Percentiles rank a stretch among this genome's conserved stretches.
Conservation (phyloP, 2,329 filamentous ascomycete genomes). For the Pseudogymnoascus sp. region DNA sequence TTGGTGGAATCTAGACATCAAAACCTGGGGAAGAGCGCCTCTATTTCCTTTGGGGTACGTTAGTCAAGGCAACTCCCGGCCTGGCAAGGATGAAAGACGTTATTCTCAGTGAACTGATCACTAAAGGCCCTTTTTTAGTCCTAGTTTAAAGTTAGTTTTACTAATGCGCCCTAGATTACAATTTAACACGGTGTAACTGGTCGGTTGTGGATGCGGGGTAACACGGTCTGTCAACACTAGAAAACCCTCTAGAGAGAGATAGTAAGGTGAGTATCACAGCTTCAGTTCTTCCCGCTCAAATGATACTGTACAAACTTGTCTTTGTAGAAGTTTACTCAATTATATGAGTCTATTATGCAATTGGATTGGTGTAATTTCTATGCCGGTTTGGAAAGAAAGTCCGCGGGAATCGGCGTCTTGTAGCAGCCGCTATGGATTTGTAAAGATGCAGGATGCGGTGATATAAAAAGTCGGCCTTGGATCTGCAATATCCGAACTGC, state of each 20-base stretch:
- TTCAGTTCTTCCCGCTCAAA: not conserved
- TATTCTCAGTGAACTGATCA: not conserved
- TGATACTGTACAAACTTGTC: not conserved
- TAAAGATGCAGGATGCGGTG: not conserved
- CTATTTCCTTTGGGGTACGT: not conserved
- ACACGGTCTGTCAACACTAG: not conserved
- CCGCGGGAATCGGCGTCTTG: not conserved
- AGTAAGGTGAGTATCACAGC: not conserved
- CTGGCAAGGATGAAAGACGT: not conserved
- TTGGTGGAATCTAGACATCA: not conserved
- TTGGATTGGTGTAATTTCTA: conserved; percentile 6
- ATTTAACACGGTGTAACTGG: not conserved
- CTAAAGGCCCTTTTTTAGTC: not conserved
- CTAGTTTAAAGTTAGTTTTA: not conserved
- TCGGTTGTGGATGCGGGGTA: not conserved
- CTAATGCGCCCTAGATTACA: not conserved
- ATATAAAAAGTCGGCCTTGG: not conserved
- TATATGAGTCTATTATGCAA: not conserved
- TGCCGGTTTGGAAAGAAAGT: not conserved
- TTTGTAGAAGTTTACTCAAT: not conserved
- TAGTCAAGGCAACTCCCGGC: not conserved
- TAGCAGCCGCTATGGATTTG: not conserved
- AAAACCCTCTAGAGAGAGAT: not conserved
- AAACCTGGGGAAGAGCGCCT: not conserved
- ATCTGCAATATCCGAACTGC: not conserved